phyloP scores from a whole-genome alignment of 257 asterid species.

The Apocynum venetum region DNA sequence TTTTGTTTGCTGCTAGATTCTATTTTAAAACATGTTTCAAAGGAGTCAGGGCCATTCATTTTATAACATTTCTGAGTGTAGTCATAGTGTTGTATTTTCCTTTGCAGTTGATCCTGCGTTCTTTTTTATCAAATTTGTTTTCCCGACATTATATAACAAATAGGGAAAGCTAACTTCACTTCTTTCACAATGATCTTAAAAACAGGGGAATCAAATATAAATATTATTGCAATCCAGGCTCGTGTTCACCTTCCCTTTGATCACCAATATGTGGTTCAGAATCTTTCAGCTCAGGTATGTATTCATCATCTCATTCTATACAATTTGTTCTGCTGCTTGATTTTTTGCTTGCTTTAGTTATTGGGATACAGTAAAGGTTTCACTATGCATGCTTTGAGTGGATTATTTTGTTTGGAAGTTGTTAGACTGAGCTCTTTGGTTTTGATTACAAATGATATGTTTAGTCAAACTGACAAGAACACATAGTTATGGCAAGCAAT shows the following conservation, averaged over 20 bases:
- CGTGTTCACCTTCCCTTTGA: slow-evolving; percentile 81
- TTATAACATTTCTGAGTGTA: neutral
- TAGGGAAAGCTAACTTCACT: slow-evolving; percentile 11
- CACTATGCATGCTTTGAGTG: neutral
- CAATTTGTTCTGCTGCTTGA: neutral
- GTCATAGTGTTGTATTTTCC: neutral
- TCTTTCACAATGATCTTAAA: slow-evolving; percentile 16
- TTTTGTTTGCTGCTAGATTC: neutral
- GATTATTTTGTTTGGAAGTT: neutral
- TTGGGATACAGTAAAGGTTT: neutral
- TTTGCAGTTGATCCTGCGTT: neutral
- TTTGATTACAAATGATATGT: neutral
- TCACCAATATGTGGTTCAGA: slow-evolving; percentile 75
- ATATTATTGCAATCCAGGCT: slow-evolving; percentile 81
- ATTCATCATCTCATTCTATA: slow-evolving; percentile 7
- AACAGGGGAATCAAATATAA: slow-evolving; percentile 64
- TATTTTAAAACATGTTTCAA: neutral
- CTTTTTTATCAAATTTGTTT: neutral
- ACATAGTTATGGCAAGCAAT: neutral
- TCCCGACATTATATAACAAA: neutral
- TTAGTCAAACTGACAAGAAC: neutral
- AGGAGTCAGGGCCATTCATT: neutral
- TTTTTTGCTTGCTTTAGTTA: neutral
- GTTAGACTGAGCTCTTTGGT: neutral
- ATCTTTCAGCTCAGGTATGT: slow-evolving; percentile 80